Percentiles rank a stretch among this genome's conserved stretches.
These are phyloP conservation scores for Actinomortierella wolfii DNA, from an alignment of 371 early-diverging fungal genomes.

Conservation along the genomic window DNA sequence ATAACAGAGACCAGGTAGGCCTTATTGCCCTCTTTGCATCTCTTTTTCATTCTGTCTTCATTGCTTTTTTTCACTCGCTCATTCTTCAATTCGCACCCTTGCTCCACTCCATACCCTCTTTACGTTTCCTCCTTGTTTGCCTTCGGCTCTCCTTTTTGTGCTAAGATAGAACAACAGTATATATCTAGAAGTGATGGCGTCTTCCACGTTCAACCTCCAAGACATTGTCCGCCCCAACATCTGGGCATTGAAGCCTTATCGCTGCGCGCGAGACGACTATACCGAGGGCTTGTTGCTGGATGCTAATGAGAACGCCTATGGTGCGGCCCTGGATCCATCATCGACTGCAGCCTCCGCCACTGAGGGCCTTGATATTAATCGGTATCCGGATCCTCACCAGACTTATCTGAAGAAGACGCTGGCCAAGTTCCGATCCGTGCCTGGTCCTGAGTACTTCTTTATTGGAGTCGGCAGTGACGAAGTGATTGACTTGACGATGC, in stretches of 20 bases:
- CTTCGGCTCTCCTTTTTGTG: not conserved
- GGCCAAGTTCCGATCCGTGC: constrained; percentile 68
- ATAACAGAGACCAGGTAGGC: no score
- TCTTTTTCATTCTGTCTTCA: no score
- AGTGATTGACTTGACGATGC: constrained; percentile 88
- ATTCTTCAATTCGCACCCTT: constrained; percentile 1
- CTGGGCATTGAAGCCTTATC: constrained; percentile 87
- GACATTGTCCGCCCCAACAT: constrained; percentile 93
- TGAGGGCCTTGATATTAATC: constrained; percentile 68
- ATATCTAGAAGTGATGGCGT: no score
- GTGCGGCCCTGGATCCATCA: constrained; percentile 61
- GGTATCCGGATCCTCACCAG: constrained; percentile 97
- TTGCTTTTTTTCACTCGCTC: not conserved
- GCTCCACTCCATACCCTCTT: not conserved
- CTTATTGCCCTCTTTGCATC: no score
- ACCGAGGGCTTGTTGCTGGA: constrained; percentile 90
- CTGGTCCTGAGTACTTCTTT: constrained; percentile 76
- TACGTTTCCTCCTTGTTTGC: not conserved
- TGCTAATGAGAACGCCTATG: constrained; percentile 97
- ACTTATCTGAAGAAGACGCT: constrained; percentile 77
- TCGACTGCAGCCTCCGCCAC: constrained; percentile 25
- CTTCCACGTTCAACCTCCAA: constrained; percentile 65
- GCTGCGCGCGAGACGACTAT: constrained; percentile 97
- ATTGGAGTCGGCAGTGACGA: constrained; percentile 98
- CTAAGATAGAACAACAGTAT: not conserved